Conservation (phyloP, 148 eudicot species). For the Beta vulgaris region DNA sequence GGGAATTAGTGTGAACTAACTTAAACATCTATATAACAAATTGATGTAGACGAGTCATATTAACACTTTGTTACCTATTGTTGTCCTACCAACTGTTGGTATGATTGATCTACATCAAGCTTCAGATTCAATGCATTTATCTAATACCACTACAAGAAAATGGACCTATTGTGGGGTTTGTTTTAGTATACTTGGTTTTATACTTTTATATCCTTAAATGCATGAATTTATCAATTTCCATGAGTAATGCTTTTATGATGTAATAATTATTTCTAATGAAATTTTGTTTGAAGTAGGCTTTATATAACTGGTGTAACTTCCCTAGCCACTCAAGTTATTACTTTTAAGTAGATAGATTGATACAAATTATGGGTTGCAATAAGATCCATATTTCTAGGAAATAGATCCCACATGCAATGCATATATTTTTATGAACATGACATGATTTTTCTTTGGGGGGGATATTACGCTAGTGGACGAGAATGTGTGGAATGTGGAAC, state of each 20-base stretch:
- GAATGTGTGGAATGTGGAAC: conserved; percentile 10
- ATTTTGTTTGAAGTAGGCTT: background rate
- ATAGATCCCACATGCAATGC: conserved; percentile 8
- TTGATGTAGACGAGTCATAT: conserved; percentile 9
- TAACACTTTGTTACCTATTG: background rate
- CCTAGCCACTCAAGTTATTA: conserved; percentile 26
- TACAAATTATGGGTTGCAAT: conserved; percentile 4
- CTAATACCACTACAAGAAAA: too few relatives aligned
- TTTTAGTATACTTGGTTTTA: too few relatives aligned
- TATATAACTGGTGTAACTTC: conserved; percentile 1
- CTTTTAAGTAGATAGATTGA: background rate
- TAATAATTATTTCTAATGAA: background rate
- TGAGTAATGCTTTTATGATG: background rate
- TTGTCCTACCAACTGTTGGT: conserved; percentile 1
- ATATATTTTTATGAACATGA: conserved; percentile 24
- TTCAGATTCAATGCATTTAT: conserved; percentile 17
- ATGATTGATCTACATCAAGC: background rate
- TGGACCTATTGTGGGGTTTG: too few relatives aligned
- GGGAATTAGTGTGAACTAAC: background rate
- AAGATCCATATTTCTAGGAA: conserved; percentile 6
- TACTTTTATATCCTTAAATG: too few relatives aligned
- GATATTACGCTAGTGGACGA: conserved; percentile 6
- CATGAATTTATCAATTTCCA: conserved; percentile 13
- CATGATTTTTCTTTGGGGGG: conserved; percentile 2
- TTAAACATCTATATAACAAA: background rate